Evolutionary conservation across 2,329 filamentous ascomycete species (phyloP).

Genomic region (Paraconiothyrium sp.): DNA sequence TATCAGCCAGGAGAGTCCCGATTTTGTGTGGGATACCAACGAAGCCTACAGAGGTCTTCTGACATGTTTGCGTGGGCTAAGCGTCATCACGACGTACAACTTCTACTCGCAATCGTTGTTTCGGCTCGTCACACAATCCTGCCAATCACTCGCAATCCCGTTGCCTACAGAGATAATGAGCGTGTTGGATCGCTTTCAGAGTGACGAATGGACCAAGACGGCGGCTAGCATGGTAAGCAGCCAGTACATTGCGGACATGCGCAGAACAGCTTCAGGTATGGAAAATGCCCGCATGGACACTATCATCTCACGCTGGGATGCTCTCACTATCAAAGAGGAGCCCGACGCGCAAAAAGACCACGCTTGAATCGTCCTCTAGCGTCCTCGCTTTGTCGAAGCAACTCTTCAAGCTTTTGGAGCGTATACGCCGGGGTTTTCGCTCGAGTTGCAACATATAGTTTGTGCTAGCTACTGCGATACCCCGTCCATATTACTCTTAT

Average conservation of each 20-base stretch:
- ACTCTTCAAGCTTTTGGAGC: too few species aligned
- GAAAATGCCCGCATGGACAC: constrained; percentile 40
- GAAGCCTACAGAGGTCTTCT: constrained; percentile 39
- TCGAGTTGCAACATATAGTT: too few species aligned
- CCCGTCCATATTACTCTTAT: too few species aligned
- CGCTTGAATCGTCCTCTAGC: not conserved
- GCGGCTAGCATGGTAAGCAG: constrained; percentile 38
- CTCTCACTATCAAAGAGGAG: constrained; percentile 21
- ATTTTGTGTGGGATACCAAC: constrained; percentile 19
- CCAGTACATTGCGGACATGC: constrained; percentile 41
- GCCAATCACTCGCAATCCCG: constrained; percentile 29
- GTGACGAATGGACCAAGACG: constrained; percentile 43
- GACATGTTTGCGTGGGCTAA: constrained; percentile 39
- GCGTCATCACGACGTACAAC: constrained; percentile 32
- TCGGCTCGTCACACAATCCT: constrained; percentile 40
- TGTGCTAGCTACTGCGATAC: too few species aligned
- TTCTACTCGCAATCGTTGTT: constrained; percentile 43
- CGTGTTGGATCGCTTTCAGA: constrained; percentile 33
- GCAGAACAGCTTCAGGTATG: constrained; percentile 23
- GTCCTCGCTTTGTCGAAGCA: not conserved
- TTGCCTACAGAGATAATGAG: constrained; percentile 34
- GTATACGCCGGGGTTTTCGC: too few species aligned
- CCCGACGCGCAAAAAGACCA: not conserved
- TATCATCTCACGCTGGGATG: constrained; percentile 40
- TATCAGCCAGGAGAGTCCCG: constrained; percentile 16